Percentiles rank a stretch among this genome's conserved stretches.
phyloP scores from a whole-genome alignment of 106 monocot genomes.

The Narthecium ossifragum region DNA sequence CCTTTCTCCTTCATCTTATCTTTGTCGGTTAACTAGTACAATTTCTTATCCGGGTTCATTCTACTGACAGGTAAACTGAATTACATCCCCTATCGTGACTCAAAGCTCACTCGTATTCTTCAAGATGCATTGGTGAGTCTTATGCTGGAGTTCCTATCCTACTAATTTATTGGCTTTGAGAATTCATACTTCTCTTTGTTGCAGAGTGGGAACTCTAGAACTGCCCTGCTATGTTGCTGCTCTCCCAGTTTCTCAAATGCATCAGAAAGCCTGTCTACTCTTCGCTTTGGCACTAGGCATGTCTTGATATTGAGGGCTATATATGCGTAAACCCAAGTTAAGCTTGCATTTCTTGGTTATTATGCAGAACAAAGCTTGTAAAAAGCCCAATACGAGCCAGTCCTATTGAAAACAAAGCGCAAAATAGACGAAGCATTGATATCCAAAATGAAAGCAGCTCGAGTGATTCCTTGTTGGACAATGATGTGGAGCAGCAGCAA shows the following conservation, averaged over 20 bases:
- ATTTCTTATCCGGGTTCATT: neutral
- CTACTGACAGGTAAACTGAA: conserved; percentile 39
- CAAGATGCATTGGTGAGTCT: conserved; percentile 74
- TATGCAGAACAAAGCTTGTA: conserved; percentile 71
- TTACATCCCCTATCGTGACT: conserved; percentile 82
- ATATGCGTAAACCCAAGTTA: neutral
- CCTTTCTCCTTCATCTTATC: neutral
- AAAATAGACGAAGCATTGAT: neutral
- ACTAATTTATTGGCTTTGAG: neutral
- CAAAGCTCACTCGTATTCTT: conserved; percentile 82
- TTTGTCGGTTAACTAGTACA: neutral
- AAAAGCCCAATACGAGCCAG: conserved; percentile 29
- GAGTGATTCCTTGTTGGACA: conserved; percentile 24
- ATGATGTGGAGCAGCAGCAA: conserved; percentile 20
- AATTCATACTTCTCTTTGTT: conserved; percentile 1
- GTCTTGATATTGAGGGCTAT: neutral
- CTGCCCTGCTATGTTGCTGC: conserved; percentile 76
- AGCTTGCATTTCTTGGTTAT: neutral
- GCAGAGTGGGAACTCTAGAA: conserved; percentile 76
- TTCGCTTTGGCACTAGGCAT: conserved; percentile 86
- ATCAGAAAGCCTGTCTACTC: conserved; percentile 69
- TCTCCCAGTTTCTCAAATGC: conserved; percentile 71
- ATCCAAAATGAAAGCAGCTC: neutral
- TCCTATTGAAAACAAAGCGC: conserved; percentile 4
- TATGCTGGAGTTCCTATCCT: neutral